phyloP scores from a whole-genome alignment of 495 filamentous ascomycete species.

The Aspergillus leporis region DNA sequence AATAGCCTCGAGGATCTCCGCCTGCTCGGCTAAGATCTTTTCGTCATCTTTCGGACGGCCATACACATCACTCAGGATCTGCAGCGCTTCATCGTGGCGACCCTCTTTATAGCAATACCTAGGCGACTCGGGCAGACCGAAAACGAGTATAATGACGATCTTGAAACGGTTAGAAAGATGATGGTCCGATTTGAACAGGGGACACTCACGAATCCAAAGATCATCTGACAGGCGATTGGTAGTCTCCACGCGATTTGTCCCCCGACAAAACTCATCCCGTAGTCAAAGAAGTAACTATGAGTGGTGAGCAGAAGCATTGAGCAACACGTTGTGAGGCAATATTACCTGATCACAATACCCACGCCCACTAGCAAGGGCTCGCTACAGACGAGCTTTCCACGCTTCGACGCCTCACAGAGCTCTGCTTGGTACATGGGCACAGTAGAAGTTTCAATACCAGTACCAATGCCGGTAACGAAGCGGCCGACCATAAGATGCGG shows the following conservation, averaged over 20 bases:
- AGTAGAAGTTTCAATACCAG: conserved; percentile 49
- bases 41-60: conserved; percentile 41
- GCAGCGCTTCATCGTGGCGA: conserved; percentile 47
- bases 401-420: conserved; percentile 39
- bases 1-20: conserved; percentile 47
- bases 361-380: conserved; percentile 46
- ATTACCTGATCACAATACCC: conserved; percentile 38
- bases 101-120: conserved; percentile 47
- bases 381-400: conserved; percentile 46
- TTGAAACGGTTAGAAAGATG: conserved; percentile 12
- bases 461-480: conserved; percentile 51
- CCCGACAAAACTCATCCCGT: conserved; percentile 42
- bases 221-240: conserved; percentile 46
- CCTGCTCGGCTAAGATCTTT: conserved; percentile 44
- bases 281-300: conserved; percentile 50
- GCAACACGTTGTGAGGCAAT: neutral
- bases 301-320: neutral
- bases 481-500: conserved; percentile 51
- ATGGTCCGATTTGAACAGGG: conserved; percentile 29
- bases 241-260: conserved; percentile 48
- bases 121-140: conserved; percentile 47
- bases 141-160: conserved; percentile 38
- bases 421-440: conserved; percentile 50
- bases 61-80: conserved; percentile 53
- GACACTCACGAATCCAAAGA: conserved; percentile 37